Percentiles rank a stretch among this genome's conserved stretches.
Conservation (phyloP, 176 grass and related monocot genomes). For the Bromus sterilis region DNA sequence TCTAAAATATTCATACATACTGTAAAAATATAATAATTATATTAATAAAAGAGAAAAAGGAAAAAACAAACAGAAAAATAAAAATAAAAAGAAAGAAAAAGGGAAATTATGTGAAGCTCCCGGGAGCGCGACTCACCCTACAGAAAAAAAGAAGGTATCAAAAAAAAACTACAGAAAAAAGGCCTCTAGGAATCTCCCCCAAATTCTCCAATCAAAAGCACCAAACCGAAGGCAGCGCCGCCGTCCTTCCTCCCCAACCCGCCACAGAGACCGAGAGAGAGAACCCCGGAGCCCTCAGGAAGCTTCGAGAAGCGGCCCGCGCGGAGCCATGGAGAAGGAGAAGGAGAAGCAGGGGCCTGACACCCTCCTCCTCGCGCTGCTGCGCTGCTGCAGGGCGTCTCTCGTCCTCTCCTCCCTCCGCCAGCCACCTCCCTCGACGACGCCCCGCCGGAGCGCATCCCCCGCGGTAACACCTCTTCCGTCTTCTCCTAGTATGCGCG, state of each 20-base stretch:
- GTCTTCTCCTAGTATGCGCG: background rate
- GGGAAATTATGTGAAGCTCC: too few species aligned
- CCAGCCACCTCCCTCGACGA: background rate
- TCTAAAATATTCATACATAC: too few species aligned
- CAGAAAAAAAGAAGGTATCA: too few species aligned
- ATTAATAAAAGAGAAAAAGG: too few species aligned
- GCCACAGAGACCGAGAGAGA: background rate
- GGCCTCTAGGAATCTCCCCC: background rate
- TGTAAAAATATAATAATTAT: too few species aligned
- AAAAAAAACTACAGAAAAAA: too few species aligned
- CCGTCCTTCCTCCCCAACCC: background rate
- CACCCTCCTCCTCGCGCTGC: constrained; percentile 10
- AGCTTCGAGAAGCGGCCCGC: background rate
- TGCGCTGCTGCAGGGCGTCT: constrained; percentile 29
- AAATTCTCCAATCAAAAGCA: background rate
- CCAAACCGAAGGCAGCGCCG: background rate
- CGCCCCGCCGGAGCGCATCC: background rate
- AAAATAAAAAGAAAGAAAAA: too few species aligned
- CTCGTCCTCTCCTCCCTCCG: constrained; percentile 43
- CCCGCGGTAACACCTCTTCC: constrained; percentile 4
- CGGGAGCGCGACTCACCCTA: too few species aligned
- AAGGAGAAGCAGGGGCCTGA: constrained; percentile 22
- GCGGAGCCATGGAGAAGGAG: constrained; percentile 22
- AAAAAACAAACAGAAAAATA: too few species aligned
- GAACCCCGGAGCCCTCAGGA: background rate